Percentiles rank a stretch among this genome's conserved stretches.
Evolutionary conservation across 148 eudicot species (phyloP).

Genomic region (Silene latifolia): DNA sequence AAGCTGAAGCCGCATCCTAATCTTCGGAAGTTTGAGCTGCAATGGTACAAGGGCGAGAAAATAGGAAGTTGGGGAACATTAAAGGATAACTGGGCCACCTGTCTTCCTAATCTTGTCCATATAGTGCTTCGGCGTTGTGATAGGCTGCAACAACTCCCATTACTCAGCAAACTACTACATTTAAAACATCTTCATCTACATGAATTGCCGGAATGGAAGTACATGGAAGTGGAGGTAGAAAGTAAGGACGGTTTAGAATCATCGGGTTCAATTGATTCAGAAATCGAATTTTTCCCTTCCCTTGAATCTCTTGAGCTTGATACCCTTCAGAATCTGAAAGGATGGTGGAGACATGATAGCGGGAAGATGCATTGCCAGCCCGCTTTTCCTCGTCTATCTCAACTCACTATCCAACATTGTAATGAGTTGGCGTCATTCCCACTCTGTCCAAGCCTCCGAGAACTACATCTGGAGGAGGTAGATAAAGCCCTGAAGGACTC

Average conservation of each 20-base stretch:
- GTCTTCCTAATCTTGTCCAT: conserved; percentile 23
- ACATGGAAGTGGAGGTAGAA: conserved; percentile 8
- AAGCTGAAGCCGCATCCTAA: conserved; percentile 17
- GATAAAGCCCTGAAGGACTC: neutral
- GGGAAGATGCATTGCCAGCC: neutral
- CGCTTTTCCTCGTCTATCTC: conserved; percentile 7
- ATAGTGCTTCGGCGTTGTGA: neutral
- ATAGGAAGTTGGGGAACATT: conserved; percentile 19
- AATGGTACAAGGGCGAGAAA: neutral
- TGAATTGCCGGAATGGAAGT: neutral
- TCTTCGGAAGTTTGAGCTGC: neutral
- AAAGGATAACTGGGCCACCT: neutral
- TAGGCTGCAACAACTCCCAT: neutral
- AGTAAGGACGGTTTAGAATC: neutral
- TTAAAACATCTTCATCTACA: neutral
- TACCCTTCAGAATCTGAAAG: neutral
- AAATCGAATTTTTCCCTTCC: conserved; percentile 7
- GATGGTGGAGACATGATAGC: conserved; percentile 10
- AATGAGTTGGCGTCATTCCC: conserved; percentile 7
- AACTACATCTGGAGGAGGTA: neutral
- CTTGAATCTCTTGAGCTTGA: neutral
- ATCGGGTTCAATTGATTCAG: neutral
- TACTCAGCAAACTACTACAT: neutral
- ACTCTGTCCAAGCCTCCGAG: neutral
- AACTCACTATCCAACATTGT: neutral